Base-by-base conservation (phyloP, 2,329 filamentous ascomycete genomes). In the Fusarium pininemorale region DNA sequence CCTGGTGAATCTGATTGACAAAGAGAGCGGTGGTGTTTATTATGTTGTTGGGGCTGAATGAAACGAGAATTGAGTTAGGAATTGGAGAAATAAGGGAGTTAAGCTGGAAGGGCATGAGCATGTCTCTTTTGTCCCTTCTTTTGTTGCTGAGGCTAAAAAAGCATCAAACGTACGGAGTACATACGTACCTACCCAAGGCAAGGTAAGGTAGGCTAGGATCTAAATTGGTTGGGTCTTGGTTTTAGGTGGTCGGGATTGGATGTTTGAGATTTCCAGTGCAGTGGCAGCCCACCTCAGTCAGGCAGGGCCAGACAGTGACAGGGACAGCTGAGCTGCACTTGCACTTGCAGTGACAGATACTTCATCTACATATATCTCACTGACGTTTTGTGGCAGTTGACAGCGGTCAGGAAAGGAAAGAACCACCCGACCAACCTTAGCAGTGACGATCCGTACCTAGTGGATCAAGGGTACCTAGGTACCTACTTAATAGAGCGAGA, bases 1-100 rank as follows among this genome's bases (percentile, higher is more conserved):
- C 59, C 62, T 54, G 48, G 55, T 57, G 70, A 47, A 47, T 47
- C 44, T 10, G 44, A 63, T 77, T 63, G 57, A 69, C 59, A 60
- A 75, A 69, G 56, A 68, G 56, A 62, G 51, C 58, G 39, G 28
- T 11, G 24, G 32, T 56, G 35, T 47, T 41, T 47, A 13, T 51
- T 51, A 18, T 44, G 45, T 39, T 28, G 28, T 45, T 66, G 42
- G 28, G 15, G 38, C 38, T 26, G n/a, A 30, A 55, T 39, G 20
- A 11, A 51, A 57, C 22, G 28, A 35, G 22, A 48, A 51, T 37
- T 11, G 24, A 26, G 26, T n/a, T 22, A 26, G n/a, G 13, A 16
- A 22, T 20, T 28, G 22, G 16, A 54, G 35, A 22, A 28, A 48
- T 44, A 38, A 22, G 28, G 61, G 32, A 57, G 39, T 26, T 42